Base-by-base conservation (phyloP, 2,329 filamentous ascomycete species). In the Parafenestella ontariensis region DNA sequence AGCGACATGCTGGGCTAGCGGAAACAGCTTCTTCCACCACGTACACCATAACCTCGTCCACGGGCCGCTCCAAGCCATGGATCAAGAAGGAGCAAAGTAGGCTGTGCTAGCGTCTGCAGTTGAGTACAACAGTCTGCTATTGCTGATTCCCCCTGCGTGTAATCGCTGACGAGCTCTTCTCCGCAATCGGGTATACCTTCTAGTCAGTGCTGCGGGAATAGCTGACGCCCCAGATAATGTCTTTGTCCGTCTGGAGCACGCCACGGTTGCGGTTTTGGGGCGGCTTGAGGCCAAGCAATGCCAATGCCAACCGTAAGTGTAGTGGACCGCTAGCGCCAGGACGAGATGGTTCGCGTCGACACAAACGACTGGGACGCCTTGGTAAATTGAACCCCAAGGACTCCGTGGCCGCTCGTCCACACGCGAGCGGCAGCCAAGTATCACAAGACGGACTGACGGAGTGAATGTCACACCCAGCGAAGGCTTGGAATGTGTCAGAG, bases 401-500 rank as follows among this genome's bases (percentile, higher is more conserved):
- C 29, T n/a, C 29, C 41, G 41, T 13, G 24, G 21, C 31, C 24
- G 39, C 15, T 41, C 10, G 40, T n/a, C 51, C 44, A 50, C 24
- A 49, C 29, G 45, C 40, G 46, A 47, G 42, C 31, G 46, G 62
- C 18, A 50, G 63, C 65, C 63, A 66, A 68, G 66, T 21, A 58
- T 37, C 57, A 68, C 65, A 67, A 66, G 65, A 62, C 64, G 65
- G 64, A 60, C 41, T 54, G 62, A 60, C 64, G 60, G 64, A 58
- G 54, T 55, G 40, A 46, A 31, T 39, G 53, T 39, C 40, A 50
- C 49, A 48, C 41, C 43, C 40, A 20, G 49, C 51, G 47, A 58
- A 56, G 63, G 52, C 62, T 66, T 69, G 65, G 64, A 28, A 62
- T 53, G 66, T 65, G 67, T 68, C 66, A 66, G 64, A 54, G 52